Conservation (phyloP, 768 basidiomycete genomes). For the Pleurotus eryngii region DNA sequence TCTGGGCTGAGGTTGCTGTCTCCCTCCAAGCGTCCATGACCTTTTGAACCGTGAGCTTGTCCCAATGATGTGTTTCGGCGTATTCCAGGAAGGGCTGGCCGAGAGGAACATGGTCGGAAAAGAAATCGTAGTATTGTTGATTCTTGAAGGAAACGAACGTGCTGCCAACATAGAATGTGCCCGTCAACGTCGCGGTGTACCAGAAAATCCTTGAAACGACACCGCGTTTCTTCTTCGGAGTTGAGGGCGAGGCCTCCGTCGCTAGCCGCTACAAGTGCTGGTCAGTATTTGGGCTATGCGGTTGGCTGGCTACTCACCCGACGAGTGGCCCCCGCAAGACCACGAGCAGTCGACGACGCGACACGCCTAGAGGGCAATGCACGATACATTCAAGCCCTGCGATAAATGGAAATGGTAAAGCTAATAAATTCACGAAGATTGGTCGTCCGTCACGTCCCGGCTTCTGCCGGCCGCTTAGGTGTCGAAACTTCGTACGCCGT, state of each 20-base stretch:
- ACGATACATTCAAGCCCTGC: conserved; percentile 47
- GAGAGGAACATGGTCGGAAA: conserved; percentile 76
- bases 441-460: background rate
- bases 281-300: conserved; percentile 1
- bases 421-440: background rate
- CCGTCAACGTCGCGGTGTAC: conserved; percentile 63
- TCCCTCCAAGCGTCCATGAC: conserved; percentile 52
- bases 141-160: conserved; percentile 75
- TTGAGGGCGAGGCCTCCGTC: conserved; percentile 47
- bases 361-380: conserved; percentile 54
- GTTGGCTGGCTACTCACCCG: conserved; percentile 45
- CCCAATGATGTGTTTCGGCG: conserved; percentile 78
- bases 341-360: conserved; percentile 41
- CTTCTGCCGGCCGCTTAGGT: no score
- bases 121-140: conserved; percentile 82
- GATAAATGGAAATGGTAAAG: conserved; percentile 13
- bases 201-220: conserved; percentile 60
- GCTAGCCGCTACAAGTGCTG: conserved; percentile 48
- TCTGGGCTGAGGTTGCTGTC: conserved; percentile 44
- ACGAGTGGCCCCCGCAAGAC: conserved; percentile 48
- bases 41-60: conserved; percentile 63
- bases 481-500: no score
- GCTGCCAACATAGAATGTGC: conserved; percentile 82
- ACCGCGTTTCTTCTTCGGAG: conserved; percentile 50
- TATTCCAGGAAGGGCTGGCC: conserved; percentile 77